Evolutionary conservation across 805 yeast genomes (phyloP), one percentile per base, ranked within the genome.

Genomic region (Candida broadrunensis): DNA sequence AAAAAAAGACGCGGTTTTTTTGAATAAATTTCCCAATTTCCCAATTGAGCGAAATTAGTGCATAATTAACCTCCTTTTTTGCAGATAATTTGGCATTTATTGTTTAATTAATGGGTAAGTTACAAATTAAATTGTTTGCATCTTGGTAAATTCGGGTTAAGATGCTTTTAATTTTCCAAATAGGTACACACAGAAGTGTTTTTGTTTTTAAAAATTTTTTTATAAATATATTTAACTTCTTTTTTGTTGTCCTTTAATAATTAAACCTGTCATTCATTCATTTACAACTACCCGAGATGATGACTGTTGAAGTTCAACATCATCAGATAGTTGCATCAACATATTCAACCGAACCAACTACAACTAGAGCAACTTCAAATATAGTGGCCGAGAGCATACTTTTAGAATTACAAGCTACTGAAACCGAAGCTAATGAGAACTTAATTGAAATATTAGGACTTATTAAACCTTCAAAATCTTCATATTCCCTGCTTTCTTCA

Each of bases 381-480:
- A 33, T 40, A 36, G 16, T 35, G 14, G 34, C 33, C 15, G 25
- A 34, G 13, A 9, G 17, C 9, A 16, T 33, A 11, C 29, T 33
- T 3, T 16, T 20, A 27, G 31, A 38, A 7, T 55, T 63, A 33
- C 45, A 53, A 38, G 48, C 43, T 29, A 34, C 51, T 25, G 72
- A 67, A 46, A 54, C 47, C 29, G 48, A 39, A 29, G 65, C 66
- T 41, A 65, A 63, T 47, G 60, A 62, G 39, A 55, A 52, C 44
- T 60, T 69, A 40, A 61, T 67, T 25, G 63, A 61, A 37, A 57
- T 69, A 30, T 49, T 69, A 36, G 68, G 65, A 7, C 37, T 54
- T 16, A 51, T 64, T 33, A 62, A 60, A 35, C 70, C 72, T 19
- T 40, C 61, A 20, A 55, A 52, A 35, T 45, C 56, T 12, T 50